Evolutionary conservation across 257 asterid species (phyloP).

Genomic region (Coffea eugenioides): DNA sequence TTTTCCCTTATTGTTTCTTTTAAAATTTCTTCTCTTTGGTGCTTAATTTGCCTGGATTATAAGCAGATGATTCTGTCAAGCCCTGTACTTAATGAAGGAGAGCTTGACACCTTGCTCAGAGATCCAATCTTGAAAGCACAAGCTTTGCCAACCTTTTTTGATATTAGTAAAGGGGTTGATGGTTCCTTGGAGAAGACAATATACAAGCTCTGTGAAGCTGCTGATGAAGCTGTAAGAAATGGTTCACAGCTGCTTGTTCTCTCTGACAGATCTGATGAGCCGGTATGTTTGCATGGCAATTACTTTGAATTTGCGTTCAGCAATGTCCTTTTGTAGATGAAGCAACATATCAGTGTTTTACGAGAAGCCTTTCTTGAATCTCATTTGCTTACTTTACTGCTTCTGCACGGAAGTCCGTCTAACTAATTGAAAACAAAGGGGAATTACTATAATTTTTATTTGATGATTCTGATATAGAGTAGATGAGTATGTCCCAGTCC

Average conservation of each 20-base stretch:
- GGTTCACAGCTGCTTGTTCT: conserved; percentile 96
- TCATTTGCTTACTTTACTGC: neutral
- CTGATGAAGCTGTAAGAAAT: conserved; percentile 99
- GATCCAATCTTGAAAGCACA: conserved; percentile 78
- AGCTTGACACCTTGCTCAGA: conserved; percentile 82
- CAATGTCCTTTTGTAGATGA: conserved; percentile 5
- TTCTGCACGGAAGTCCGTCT: neutral
- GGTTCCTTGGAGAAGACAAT: conserved; percentile 79
- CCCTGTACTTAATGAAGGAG: conserved; percentile 96
- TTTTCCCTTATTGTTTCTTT: too few relatives aligned
- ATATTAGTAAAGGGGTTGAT: conserved; percentile 84
- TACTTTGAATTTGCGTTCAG: conserved; percentile 10
- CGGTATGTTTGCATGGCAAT: conserved; percentile 47
- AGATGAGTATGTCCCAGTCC: neutral
- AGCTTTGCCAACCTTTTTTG: conserved; percentile 71
- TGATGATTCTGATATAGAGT: neutral
- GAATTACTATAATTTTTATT: neutral
- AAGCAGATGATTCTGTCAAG: conserved; percentile 75
- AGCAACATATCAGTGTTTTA: neutral
- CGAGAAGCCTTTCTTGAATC: conserved; percentile 2
- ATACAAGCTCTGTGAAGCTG: conserved; percentile 90
- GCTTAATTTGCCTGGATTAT: conserved; percentile 16
- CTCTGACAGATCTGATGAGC: conserved; percentile 92
- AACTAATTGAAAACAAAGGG: neutral
- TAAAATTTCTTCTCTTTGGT: conserved; percentile 5